Percentiles rank a stretch among this genome's conserved stretches.
Conservation (phyloP, 2,329 filamentous ascomycete species). For the Penicillium sp. region DNA sequence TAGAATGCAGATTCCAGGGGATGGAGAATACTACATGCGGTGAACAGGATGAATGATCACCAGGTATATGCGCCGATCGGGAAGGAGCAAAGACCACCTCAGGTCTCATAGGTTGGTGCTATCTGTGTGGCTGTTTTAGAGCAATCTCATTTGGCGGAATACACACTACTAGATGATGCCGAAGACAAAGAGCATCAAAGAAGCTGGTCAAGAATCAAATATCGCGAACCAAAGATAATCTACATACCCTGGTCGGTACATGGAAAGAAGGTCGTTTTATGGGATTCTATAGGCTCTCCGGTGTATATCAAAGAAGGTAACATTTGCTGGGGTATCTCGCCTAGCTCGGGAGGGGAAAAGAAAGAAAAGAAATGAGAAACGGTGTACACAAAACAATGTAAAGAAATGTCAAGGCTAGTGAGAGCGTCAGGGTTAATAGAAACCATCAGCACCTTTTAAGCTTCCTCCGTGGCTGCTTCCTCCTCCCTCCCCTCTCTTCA, state of each 20-base stretch:
- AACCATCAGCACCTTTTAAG: background rate
- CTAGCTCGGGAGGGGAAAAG: background rate
- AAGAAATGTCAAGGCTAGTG: background rate
- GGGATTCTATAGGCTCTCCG: background rate
- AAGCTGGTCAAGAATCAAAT: no score
- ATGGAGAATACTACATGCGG: slow-evolving; percentile 20
- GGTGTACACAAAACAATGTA: no score
- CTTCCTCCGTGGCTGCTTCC: background rate
- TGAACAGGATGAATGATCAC: slow-evolving; percentile 17
- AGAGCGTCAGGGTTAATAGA: background rate
- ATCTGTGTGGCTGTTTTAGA: slow-evolving; percentile 28
- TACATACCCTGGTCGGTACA: background rate
- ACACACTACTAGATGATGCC: background rate
- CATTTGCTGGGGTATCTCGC: background rate
- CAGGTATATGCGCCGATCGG: background rate
- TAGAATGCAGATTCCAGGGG: slow-evolving; percentile 10
- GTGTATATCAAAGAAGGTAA: background rate
- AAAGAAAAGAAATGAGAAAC: background rate
- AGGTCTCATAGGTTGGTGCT: slow-evolving; percentile 14
- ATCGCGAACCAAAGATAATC: no score
- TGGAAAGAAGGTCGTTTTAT: background rate
- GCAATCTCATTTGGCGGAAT: slow-evolving; percentile 20
- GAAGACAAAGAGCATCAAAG: background rate
- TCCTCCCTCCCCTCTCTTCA: background rate
- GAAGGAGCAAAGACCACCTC: background rate